These are phyloP conservation scores for Triangularia verruculosa DNA, from an alignment of 2,329 filamentous ascomycete genomes.

Conservation along the genomic window DNA sequence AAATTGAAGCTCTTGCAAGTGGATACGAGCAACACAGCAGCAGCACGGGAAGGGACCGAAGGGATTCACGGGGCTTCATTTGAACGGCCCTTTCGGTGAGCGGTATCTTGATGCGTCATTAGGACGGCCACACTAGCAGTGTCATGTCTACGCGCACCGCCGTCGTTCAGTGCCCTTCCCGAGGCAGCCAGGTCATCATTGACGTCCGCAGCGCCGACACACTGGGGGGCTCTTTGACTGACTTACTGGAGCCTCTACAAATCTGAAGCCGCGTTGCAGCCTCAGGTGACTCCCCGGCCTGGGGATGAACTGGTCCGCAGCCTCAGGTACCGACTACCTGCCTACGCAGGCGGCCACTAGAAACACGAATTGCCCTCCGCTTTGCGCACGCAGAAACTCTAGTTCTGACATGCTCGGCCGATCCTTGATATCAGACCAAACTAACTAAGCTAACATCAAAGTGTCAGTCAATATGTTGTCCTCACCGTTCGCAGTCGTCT, in stretches of 20 bases:
- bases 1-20: constrained; percentile 3
- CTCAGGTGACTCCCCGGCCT: neutral
- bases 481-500: neutral
- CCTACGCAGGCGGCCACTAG: neutral
- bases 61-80: neutral
- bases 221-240: neutral
- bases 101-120: constrained; percentile 10
- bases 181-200: neutral
- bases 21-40: constrained; percentile 4
- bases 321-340: neutral
- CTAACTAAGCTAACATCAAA: neutral
- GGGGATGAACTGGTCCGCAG: neutral
- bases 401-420: neutral
- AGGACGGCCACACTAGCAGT: neutral
- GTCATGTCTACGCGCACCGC: neutral
- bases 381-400: neutral
- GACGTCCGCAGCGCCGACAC: neutral
- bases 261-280: neutral
- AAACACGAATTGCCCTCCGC: neutral
- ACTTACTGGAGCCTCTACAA: neutral
- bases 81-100: constrained; percentile 7
- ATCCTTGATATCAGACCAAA: neutral
- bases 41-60: neutral
- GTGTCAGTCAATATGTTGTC: neutral
- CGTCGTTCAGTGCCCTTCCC: neutral